Evolutionary conservation across 1,284 basidiomycete species (phyloP).

Genomic region (Ganoderma sinense): DNA sequence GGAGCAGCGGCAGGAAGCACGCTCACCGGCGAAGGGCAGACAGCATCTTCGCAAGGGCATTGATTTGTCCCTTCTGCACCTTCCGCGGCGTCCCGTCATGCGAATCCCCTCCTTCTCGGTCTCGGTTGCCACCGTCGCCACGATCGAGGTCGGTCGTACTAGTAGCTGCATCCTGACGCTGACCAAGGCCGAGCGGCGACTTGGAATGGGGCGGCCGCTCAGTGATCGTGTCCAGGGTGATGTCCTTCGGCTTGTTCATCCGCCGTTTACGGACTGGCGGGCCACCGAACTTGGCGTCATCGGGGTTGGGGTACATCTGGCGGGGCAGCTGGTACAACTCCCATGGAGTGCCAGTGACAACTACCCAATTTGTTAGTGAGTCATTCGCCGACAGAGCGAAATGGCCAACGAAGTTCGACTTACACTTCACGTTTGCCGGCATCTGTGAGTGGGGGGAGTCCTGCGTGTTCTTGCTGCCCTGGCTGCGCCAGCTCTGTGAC

Average conservation of each 20-base stretch:
- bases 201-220: constrained; percentile 59
- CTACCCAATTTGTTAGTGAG: constrained; percentile 45
- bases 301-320: constrained; percentile 64
- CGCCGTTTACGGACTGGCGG: constrained; percentile 71
- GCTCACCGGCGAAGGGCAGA: constrained; percentile 74
- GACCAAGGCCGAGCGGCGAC: constrained; percentile 45
- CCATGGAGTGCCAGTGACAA: constrained; percentile 79
- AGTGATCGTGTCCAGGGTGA: constrained; percentile 71
- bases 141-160: constrained; percentile 73
- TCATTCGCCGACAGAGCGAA: constrained; percentile 8
- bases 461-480: constrained; percentile 33
- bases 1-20: constrained; percentile 12
- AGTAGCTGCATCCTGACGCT: constrained; percentile 63
- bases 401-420: constrained; percentile 40
- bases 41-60: constrained; percentile 84
- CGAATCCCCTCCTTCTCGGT: constrained; percentile 46
- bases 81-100: constrained; percentile 61
- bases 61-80: constrained; percentile 86
- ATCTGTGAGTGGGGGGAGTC: constrained; percentile 32
- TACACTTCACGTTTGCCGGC: constrained; percentile 84
- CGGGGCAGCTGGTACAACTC: constrained; percentile 72
- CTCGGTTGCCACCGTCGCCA: constrained; percentile 31
- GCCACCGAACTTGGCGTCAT: constrained; percentile 66
- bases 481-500: constrained; percentile 69
- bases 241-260: constrained; percentile 69